These are phyloP conservation scores for Monilinia fructigena DNA, from an alignment of 2,329 filamentous ascomycete species.

Conservation along the genomic window DNA sequence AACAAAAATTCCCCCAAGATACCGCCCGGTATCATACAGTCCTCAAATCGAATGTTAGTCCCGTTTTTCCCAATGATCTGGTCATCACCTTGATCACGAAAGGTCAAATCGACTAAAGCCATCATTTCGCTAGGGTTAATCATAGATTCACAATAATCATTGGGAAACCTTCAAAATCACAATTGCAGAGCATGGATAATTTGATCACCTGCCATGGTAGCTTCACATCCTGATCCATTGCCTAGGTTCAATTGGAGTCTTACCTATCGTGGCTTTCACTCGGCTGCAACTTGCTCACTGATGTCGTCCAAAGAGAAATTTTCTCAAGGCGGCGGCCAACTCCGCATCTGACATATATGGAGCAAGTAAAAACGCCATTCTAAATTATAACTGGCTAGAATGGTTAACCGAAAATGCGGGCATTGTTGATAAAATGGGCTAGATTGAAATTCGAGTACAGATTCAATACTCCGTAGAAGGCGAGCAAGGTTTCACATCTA, in stretches of 20 bases:
- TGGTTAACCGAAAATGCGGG: neutral
- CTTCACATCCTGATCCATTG: constrained; percentile 14
- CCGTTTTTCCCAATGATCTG: constrained; percentile 7
- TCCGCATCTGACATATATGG: constrained; percentile 18
- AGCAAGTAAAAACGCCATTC: constrained; percentile 1
- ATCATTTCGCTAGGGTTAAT: constrained; percentile 13
- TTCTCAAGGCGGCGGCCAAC: constrained; percentile 17
- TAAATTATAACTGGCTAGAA: neutral
- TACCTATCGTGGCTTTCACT: constrained; percentile 23
- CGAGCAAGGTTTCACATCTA: constrained; percentile 3
- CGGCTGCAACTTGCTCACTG: constrained; percentile 18
- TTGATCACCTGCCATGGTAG: constrained; percentile 23
- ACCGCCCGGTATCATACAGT: neutral
- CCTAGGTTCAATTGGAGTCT: constrained; percentile 24
- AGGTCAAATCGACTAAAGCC: constrained; percentile 1
- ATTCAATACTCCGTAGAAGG: neutral
- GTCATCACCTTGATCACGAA: constrained; percentile 12
- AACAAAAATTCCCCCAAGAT: constrained; percentile 1
- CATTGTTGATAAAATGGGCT: constrained; percentile 2
- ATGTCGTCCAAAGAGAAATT: constrained; percentile 18
- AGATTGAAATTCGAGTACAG: neutral
- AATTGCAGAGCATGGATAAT: constrained; percentile 18
- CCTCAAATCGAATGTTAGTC: neutral
- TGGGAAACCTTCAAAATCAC: constrained; percentile 19
- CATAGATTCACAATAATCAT: constrained; percentile 1